Evolutionary conservation across 345 rosid species (phyloP).

Genomic region (rapeseed (Brassica napus)): Da-Ae NC_063437.1:10243001-10243500

Average conservation of each 20-base stretch:
- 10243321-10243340: not conserved
- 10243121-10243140: slow-evolving; percentile 84
- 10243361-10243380: not conserved
- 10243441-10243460: slow-evolving; percentile 56
- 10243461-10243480: slow-evolving; percentile 67
- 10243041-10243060: slow-evolving; percentile 60
- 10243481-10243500: slow-evolving; percentile 84
- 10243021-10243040: slow-evolving; percentile 89
- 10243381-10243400: not conserved
- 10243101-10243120: slow-evolving; percentile 82
- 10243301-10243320: slow-evolving; percentile 45
- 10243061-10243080: slow-evolving; percentile 70
- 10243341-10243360: not conserved
- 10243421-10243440: slow-evolving; percentile 55
- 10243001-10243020: slow-evolving; percentile 47
- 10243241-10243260: slow-evolving; percentile 89
- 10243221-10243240: slow-evolving; percentile 89
- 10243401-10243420: slow-evolving; percentile 58
- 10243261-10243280: slow-evolving; percentile 66
- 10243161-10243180: not conserved
- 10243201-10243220: slow-evolving; percentile 80
- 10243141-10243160: not conserved
- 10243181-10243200: slow-evolving; percentile 3
- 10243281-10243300: slow-evolving; percentile 63
- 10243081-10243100: slow-evolving; percentile 82